These are phyloP conservation scores for Trichoderma semiorbis DNA, from an alignment of 2,329 filamentous ascomycete species.

Conservation along the genomic window DNA sequence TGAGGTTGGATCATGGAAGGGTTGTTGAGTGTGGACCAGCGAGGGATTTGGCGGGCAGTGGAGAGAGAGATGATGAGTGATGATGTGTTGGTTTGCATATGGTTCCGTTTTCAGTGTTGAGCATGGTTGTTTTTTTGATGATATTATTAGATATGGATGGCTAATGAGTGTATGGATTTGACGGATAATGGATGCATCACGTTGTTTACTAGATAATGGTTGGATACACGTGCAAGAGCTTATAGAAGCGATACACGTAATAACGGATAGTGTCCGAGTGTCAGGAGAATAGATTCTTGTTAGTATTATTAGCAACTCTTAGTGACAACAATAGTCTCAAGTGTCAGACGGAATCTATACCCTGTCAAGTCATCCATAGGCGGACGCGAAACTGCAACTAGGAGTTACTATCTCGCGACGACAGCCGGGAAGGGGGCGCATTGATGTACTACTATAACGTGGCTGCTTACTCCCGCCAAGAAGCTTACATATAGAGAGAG, in stretches of 20 bases:
- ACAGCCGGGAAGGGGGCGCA: background rate
- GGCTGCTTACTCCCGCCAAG: background rate
- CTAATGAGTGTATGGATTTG: background rate
- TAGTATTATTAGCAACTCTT: background rate
- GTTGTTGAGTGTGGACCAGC: slow-evolving; percentile 49
- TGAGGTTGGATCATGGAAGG: slow-evolving; percentile 50
- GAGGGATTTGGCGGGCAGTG: slow-evolving; percentile 14
- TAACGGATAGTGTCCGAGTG: background rate
- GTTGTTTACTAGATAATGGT: background rate
- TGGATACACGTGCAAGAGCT: background rate
- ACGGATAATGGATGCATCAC: background rate
- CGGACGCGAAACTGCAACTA: background rate
- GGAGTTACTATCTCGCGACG: background rate
- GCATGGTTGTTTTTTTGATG: background rate
- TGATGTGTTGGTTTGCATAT: background rate
- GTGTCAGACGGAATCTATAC: background rate
- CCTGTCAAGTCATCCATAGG: background rate
- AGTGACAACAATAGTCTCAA: background rate
- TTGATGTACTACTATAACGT: background rate
- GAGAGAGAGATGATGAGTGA: background rate
- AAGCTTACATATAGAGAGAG: background rate
- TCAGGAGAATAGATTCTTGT: background rate
- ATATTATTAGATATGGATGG: background rate
- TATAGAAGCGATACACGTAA: background rate
- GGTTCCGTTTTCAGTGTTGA: background rate